These are phyloP conservation scores for Hemileccinum hortonii DNA, from an alignment of 1,284 basidiomycete species.

Conservation along the genomic window DNA sequence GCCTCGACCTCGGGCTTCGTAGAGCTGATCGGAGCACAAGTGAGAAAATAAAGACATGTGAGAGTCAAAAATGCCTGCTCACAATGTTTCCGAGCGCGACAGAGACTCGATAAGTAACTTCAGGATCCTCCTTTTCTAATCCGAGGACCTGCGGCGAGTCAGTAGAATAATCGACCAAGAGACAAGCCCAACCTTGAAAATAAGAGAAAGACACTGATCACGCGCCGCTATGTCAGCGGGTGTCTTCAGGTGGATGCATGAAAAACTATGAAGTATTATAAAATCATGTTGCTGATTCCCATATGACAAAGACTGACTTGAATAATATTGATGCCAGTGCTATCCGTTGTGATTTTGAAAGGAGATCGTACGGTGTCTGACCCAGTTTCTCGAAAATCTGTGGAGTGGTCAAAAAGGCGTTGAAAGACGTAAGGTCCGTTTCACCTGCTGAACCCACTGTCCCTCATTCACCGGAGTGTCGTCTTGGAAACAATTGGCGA, in stretches of 20 bases:
- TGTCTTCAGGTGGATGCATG: conserved; percentile 52
- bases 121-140: conserved; percentile 72
- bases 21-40: conserved; percentile 39
- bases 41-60: not conserved
- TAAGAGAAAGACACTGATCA: conserved; percentile 43
- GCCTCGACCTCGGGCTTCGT: conserved; percentile 43
- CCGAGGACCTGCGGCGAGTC: conserved; percentile 53
- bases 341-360: conserved; percentile 71
- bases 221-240: conserved; percentile 37
- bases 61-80: conserved; percentile 29
- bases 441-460: conserved; percentile 55
- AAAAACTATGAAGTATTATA: conserved; percentile 47
- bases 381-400: conserved; percentile 58
- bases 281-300: conserved; percentile 3
- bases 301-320: conserved; percentile 56
- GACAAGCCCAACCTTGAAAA: conserved; percentile 45
- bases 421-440: not conserved
- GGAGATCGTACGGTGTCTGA: conserved; percentile 48
- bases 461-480: conserved; percentile 42
- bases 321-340: conserved; percentile 76
- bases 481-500: conserved; percentile 80
- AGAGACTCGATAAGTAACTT: conserved; percentile 81
- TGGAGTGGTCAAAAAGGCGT: conserved; percentile 5
- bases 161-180: conserved; percentile 9
- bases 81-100: conserved; percentile 90